Conservation (phyloP, 495 filamentous ascomycete genomes). For the Penicillium desertorum region DNA sequence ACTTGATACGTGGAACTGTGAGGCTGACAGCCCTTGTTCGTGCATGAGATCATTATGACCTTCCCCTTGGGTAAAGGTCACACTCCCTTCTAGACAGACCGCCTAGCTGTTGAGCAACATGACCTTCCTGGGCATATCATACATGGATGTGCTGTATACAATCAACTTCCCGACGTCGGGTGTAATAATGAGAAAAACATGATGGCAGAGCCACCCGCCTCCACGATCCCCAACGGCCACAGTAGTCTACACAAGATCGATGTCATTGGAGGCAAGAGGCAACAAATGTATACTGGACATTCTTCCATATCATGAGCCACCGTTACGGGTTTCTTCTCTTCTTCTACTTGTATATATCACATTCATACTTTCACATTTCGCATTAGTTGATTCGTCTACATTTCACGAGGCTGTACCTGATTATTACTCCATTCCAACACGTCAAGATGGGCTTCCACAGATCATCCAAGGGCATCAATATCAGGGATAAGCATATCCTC, state of each 20-base stretch:
- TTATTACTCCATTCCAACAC: not conserved
- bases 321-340: not conserved
- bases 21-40: constrained; percentile 16
- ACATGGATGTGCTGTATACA: not conserved
- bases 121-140: not conserved
- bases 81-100: not conserved
- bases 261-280: constrained; percentile 19
- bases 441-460: constrained; percentile 30
- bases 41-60: constrained; percentile 27
- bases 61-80: not conserved
- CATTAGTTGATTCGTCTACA: not conserved
- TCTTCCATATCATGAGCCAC: not conserved
- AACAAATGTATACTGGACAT: not conserved
- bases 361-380: not conserved
- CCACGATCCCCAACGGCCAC: not conserved
- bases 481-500: constrained; percentile 25
- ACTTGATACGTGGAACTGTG: not conserved
- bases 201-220: constrained; percentile 24
- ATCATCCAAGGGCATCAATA: constrained; percentile 25
- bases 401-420: not conserved
- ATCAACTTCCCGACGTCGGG: not conserved
- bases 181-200: constrained; percentile 27
- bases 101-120: not conserved
- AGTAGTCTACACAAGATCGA: constrained; percentile 16
- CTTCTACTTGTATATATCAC: not conserved